Evolutionary conservation across 306 rosid species (phyloP), one percentile per base, ranked within the genome.

Genomic region (Cicer cuneatum): DNA sequence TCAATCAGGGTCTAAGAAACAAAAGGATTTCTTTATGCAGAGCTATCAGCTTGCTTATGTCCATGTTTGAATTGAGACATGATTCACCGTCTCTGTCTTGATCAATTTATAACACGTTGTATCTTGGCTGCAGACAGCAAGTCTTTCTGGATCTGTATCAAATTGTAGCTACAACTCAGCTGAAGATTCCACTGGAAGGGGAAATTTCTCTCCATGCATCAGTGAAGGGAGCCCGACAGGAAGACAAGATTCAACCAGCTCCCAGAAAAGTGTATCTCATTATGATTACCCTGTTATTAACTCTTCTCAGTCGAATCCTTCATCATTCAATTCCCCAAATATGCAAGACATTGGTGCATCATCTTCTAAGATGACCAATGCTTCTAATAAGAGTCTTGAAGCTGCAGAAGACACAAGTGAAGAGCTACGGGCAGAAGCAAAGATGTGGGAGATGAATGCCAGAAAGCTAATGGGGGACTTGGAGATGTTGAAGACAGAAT

Each of bases 381-480:
- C 81, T 58, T 69, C 82, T 42, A 77, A 63, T 18, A 81, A 76
- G 40, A 54, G 60, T 56, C 78, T 35, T 64, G 92, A 89, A 66
- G 85, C 85, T 16, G 82, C 91, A 74, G 88, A 81, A 78, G 83
- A 61, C 56, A 77, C 90, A 7, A 75, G 72, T 69, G 86, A 79
- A 73, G 97, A 87, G 86, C 85, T 94, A 60, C 96, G 87, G 41
- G 98, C 90, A 8, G 96, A 94, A 82, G 97, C 98, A 18, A 90
- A 85, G 88, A 90, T 92, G 96, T 92, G 99, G 97, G 96, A 94
- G 84, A 86, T 89, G 86, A 92, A 94, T 12, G 96, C 96, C 29
- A 84, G 89, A 64, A 89, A 92, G 79, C 86, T 94, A 56, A 87
- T 90, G 95, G 81, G 74, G 76, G 96, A 92, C 83, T 78, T 88